Percentiles rank a stretch among this genome's conserved stretches.
These are phyloP conservation scores for Thamnidium elegans DNA, from an alignment of 192 early-diverging fungal species.

Conservation along the genomic window DNA sequence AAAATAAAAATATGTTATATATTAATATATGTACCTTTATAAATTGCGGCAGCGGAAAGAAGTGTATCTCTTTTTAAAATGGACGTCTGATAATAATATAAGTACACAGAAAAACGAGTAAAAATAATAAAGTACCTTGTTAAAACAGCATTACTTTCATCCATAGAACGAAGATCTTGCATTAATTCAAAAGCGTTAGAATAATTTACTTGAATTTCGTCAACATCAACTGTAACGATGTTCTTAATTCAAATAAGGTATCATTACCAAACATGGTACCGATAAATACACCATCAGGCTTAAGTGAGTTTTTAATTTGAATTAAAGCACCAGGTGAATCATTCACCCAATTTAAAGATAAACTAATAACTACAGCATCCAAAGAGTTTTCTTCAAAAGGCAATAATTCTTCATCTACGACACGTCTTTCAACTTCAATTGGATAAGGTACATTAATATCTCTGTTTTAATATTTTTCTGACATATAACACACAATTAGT, in stretches of 20 bases:
- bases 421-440: constrained; percentile 72
- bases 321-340: constrained; percentile 89
- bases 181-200: constrained; percentile 91
- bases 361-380: constrained; percentile 83
- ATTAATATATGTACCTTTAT: constrained; percentile 60
- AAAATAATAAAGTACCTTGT: constrained; percentile 47
- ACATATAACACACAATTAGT: constrained; percentile 85
- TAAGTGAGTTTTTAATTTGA: constrained; percentile 75
- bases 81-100: constrained; percentile 45
- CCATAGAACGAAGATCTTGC: constrained; percentile 87
- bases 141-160: constrained; percentile 87
- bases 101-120: background rate
- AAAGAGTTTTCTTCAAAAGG: constrained; percentile 81
- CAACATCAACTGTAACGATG: constrained; percentile 87
- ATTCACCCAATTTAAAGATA: constrained; percentile 95
- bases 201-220: constrained; percentile 88
- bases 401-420: constrained; percentile 83
- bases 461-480: constrained; percentile 53
- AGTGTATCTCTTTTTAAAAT: constrained; percentile 82
- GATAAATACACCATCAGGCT: constrained; percentile 92
- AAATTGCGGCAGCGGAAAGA: constrained; percentile 80
- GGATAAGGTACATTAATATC: constrained; percentile 45
- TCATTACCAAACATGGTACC: constrained; percentile 94
- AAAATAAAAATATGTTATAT: background rate
- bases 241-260: constrained; percentile 92